Evolutionary conservation across 495 filamentous ascomycete species (phyloP), one percentile per base, ranked within the genome.

Genomic region (Mytilinidion resinicola): DNA sequence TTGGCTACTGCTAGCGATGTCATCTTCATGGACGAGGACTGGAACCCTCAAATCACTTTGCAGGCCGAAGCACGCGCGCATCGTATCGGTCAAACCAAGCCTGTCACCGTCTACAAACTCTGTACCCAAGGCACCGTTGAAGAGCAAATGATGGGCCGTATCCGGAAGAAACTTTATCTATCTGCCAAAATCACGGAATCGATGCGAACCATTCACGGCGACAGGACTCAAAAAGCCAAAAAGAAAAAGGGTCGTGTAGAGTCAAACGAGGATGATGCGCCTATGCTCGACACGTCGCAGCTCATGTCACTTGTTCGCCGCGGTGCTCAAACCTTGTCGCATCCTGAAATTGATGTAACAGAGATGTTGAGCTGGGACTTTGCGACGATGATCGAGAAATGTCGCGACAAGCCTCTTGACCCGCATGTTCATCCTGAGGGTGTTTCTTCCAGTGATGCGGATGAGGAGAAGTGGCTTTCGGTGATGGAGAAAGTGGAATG

Each of bases 141-240:
- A 58, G 79, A 82, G 56, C 82, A 85, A 51, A 85, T 86, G 81
- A 72, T 81, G 65, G 78, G 80, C 1, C 69, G 84, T 0, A 79
- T 87, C 17, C 74, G 78, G 9, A 88, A 87, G 74, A 88, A 88
- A 68, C 70, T 85, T 0, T 88, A 86, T 57, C 70, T 87, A 1
- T 82, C 82, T 0, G 74, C 77, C 0, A 86, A 84, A 59, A 78
- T 86, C 14, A 84, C 80, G 1, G 82, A 84, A 59, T 74, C 75
- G 1, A 80, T 82, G 78, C 70, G 77, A 19, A 77, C 77, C 55
- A 77, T 82, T 41, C 78, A 83, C 62, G 69, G 59, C 42, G 36
- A 57, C 12, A 57, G 15, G 37, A 14, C 30, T 35, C 57, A 42
- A 51, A 63, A 53, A 39, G 51, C 33, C 19, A 67, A 59, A 5